Percentiles rank a stretch among this genome's conserved stretches.
These are phyloP conservation scores for Dalechampia spathulata DNA, from an alignment of 441 rosid species.

Conservation along the genomic window DNA sequence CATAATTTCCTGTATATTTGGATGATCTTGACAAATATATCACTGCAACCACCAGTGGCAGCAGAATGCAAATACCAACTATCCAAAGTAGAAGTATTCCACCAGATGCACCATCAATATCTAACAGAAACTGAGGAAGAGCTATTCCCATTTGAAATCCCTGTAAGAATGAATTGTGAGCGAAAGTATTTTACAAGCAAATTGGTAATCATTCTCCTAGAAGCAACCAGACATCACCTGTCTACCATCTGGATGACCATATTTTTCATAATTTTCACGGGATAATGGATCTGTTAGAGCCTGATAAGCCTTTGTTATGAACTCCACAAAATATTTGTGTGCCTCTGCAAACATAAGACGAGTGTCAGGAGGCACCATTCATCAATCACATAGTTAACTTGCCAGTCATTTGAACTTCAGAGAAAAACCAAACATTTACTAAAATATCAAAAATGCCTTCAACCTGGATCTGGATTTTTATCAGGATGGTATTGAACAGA, in stretches of 20 bases:
- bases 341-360: constrained; percentile 54
- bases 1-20: constrained; percentile 95
- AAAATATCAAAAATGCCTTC: constrained; percentile 19
- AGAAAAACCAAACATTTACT: constrained; percentile 2
- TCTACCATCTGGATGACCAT: constrained; percentile 99
- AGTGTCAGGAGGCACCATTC: constrained; percentile 12
- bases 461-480: constrained; percentile 99
- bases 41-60: constrained; percentile 94
- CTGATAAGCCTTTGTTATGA: constrained; percentile 92
- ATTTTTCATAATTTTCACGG: constrained; percentile 96
- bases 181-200: constrained; percentile 5
- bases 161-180: constrained; percentile 31
- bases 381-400: constrained; percentile 5
- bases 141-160: constrained; percentile 99
- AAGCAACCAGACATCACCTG: constrained; percentile 45
- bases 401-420: background rate
- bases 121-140: constrained; percentile 85
- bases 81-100: constrained; percentile 97
- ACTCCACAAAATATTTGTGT: constrained; percentile 77
- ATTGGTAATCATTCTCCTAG: constrained; percentile 2
- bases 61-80: constrained; percentile 92
- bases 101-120: constrained; percentile 94
- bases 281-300: constrained; percentile 93
- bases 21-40: constrained; percentile 93
- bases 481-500: constrained; percentile 95